phyloP scores from a whole-genome alignment of 2,329 filamentous ascomycete genomes.

The Colletotrichum chrysophilum region DNA sequence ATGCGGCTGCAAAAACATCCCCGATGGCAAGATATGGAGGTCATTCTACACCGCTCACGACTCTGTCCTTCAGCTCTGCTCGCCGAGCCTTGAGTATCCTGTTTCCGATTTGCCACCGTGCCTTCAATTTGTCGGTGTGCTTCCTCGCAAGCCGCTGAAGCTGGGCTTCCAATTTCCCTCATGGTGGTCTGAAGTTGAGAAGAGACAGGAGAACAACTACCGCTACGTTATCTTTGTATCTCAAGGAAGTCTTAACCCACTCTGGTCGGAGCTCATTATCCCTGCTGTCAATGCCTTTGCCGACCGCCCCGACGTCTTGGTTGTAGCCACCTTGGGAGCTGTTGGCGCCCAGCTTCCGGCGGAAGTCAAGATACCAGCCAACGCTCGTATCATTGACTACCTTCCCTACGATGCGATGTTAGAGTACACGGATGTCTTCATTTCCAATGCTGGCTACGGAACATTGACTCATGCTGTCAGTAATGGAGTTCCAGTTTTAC shows the following conservation, averaged over 20 bases:
- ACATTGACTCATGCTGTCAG: slow-evolving; percentile 49
- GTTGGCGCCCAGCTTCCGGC: slow-evolving; percentile 22
- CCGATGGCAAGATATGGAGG: neutral
- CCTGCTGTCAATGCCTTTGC: slow-evolving; percentile 49
- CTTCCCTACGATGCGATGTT: slow-evolving; percentile 53
- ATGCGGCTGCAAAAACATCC: neutral
- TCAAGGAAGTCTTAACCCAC: slow-evolving; percentile 49
- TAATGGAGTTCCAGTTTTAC: slow-evolving; percentile 52
- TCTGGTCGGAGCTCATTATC: slow-evolving; percentile 46
- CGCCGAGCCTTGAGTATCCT: slow-evolving; percentile 43
- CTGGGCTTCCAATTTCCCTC: slow-evolving; percentile 36
- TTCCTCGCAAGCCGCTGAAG: slow-evolving; percentile 36
- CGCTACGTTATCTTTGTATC: slow-evolving; percentile 45
- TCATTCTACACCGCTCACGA: slow-evolving; percentile 29
- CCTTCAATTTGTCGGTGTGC: slow-evolving; percentile 48
- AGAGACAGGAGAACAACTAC: neutral
- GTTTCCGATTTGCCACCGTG: slow-evolving; percentile 38
- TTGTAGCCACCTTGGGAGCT: slow-evolving; percentile 35
- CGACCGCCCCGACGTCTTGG: slow-evolving; percentile 39
- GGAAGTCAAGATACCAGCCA: slow-evolving; percentile 32
- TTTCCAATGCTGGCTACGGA: slow-evolving; percentile 56
- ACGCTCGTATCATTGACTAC: slow-evolving; percentile 51
- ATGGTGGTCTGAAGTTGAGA: slow-evolving; percentile 51
- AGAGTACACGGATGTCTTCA: slow-evolving; percentile 46
- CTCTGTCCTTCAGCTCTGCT: slow-evolving; percentile 40